phyloP scores from a whole-genome alignment of 805 yeast genomes.

The Metschnikowia henanensis region DNA sequence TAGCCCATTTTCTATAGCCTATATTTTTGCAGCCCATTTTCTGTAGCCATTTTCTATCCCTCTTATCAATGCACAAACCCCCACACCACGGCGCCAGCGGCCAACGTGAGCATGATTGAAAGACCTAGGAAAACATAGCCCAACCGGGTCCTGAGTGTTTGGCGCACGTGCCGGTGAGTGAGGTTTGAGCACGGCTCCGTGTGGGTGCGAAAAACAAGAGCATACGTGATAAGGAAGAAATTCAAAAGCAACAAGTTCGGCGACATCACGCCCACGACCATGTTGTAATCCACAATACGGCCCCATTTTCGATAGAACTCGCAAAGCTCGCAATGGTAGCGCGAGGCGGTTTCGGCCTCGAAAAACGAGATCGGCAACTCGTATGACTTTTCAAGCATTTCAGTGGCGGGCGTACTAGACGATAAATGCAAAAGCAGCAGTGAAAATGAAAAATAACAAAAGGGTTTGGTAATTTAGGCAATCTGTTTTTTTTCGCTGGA shows the following conservation, averaged over 20 bases:
- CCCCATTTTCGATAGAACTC: slow-evolving; percentile 11
- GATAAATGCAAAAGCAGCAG: no score
- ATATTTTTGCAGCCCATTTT: no score
- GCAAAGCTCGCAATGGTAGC: slow-evolving; percentile 13
- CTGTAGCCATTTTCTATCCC: no score
- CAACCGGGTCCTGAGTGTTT: slow-evolving; percentile 8
- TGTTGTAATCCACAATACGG: slow-evolving; percentile 14
- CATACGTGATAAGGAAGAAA: slow-evolving; percentile 4
- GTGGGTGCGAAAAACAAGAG: slow-evolving; percentile 2
- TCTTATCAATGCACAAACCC: neutral
- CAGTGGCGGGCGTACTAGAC: no score
- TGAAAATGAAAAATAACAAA: no score
- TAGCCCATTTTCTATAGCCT: no score
- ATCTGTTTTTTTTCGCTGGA: no score
- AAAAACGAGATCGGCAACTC: slow-evolving; percentile 12
- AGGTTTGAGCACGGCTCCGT: slow-evolving; percentile 11
- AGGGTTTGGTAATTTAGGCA: no score
- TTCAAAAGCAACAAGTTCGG: slow-evolving; percentile 15
- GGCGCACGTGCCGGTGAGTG: slow-evolving; percentile 12
- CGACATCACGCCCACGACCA: slow-evolving; percentile 12
- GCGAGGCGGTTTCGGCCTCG: slow-evolving; percentile 6
- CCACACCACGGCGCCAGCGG: slow-evolving; percentile 9
- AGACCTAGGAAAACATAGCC: slow-evolving; percentile 6
- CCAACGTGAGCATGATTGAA: slow-evolving; percentile 5
- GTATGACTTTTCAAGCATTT: slow-evolving; percentile 5